Percentiles rank a stretch among this genome's conserved stretches.
phyloP scores from a whole-genome alignment of 2,329 filamentous ascomycete species.

The Fusarium sp. region DNA sequence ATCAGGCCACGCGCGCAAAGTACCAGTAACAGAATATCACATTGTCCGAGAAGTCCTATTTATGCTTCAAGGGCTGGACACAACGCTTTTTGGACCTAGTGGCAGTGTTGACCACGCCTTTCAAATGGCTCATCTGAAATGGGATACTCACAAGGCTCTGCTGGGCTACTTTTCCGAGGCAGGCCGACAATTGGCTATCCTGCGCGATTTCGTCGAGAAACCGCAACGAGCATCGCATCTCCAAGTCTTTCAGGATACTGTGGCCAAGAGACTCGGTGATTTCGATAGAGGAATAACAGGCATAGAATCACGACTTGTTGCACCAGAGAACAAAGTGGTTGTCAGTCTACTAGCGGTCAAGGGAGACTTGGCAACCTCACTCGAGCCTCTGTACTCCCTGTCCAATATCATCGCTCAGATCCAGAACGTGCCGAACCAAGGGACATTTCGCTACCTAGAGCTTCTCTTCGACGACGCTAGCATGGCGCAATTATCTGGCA shows the following conservation, averaged over 20 bases:
- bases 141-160: constrained; percentile 60
- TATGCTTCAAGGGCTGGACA: constrained; percentile 83
- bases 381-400: constrained; percentile 67
- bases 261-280: constrained; percentile 62
- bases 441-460: constrained; percentile 80
- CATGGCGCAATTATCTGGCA: constrained; percentile 73
- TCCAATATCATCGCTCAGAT: constrained; percentile 69
- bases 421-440: constrained; percentile 56
- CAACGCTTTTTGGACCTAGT: constrained; percentile 69
- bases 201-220: constrained; percentile 56
- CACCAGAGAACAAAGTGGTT: constrained; percentile 60
- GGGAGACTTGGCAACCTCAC: constrained; percentile 62
- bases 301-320: constrained; percentile 69
- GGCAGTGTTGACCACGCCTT: constrained; percentile 53
- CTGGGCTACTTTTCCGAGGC: constrained; percentile 58
- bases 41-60: constrained; percentile 80
- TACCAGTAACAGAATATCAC: constrained; percentile 73
- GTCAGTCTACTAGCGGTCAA: constrained; percentile 74
- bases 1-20: constrained; percentile 49
- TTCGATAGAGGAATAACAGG: constrained; percentile 68
- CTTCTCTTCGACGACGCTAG: constrained; percentile 76
- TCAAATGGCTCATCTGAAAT: constrained; percentile 59
- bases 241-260: constrained; percentile 74
- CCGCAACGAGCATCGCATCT: constrained; percentile 65
- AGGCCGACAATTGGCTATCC: constrained; percentile 55